A percentile compares a stretch with the other conserved stretches of the same genome.
These are phyloP conservation scores for Thermoascus crustaceus DNA, from an alignment of 2,329 filamentous ascomycete species.

Conservation along the genomic window DNA sequence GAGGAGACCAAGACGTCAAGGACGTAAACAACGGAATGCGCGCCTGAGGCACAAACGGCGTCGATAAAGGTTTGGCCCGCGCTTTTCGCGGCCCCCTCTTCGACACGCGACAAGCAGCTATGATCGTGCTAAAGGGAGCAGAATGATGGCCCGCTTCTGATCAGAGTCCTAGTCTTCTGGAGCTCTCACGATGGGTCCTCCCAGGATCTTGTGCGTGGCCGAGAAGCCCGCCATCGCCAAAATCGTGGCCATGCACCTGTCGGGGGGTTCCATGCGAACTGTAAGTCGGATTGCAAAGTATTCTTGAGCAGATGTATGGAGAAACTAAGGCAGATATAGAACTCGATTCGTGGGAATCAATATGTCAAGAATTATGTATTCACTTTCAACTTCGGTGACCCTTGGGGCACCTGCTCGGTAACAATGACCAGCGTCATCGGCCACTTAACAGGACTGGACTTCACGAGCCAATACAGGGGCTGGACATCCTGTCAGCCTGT, in stretches of 20 bases:
- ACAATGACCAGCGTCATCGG: conserved; percentile 92
- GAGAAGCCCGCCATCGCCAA: conserved; percentile 94
- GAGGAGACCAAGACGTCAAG: too few relatives aligned
- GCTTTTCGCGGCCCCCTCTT: too few relatives aligned
- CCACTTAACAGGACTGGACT: conserved; percentile 76
- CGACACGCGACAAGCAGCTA: too few relatives aligned
- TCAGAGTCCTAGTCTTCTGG: neutral
- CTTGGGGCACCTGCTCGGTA: conserved; percentile 74
- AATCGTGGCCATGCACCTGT: conserved; percentile 82
- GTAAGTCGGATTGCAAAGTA: too few relatives aligned
- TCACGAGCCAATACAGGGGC: conserved; percentile 62
- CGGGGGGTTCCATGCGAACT: conserved; percentile 62
- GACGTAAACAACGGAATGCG: too few relatives aligned
- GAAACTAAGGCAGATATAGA: conserved; percentile 40
- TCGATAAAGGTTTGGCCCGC: too few relatives aligned
- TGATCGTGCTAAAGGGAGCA: too few relatives aligned
- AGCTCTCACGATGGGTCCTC: conserved; percentile 14
- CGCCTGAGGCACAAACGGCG: too few relatives aligned
- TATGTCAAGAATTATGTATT: conserved; percentile 96
- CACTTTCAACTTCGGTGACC: conserved; percentile 71
- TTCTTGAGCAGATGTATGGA: conserved; percentile 13
- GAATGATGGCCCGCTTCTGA: too few relatives aligned
- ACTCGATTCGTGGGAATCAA: conserved; percentile 56
- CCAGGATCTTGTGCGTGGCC: conserved; percentile 64
- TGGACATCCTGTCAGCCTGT: conserved; percentile 77